These are phyloP conservation scores for Wickerhamomyces mucosus DNA, from an alignment of 805 yeast genomes.

Conservation along the genomic window DNA sequence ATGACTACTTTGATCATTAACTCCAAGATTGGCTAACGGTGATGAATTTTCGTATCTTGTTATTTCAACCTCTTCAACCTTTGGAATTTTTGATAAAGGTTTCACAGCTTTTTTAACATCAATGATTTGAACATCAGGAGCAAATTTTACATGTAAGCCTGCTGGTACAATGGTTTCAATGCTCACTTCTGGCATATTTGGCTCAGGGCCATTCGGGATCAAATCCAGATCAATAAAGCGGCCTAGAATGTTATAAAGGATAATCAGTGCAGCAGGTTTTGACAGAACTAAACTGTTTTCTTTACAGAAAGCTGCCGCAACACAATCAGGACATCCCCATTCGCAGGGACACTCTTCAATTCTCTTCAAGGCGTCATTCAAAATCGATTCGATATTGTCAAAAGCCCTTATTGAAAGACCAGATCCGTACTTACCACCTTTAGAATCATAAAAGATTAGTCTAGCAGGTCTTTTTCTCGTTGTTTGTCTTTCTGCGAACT, in stretches of 20 bases:
- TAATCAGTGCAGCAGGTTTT: slow-evolving; percentile 72
- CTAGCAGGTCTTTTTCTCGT: slow-evolving; percentile 78
- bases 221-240: slow-evolving; percentile 33
- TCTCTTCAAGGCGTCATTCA: slow-evolving; percentile 48
- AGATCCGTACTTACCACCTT: slow-evolving; percentile 72
- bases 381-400: slow-evolving; percentile 60
- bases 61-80: slow-evolving; percentile 7
- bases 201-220: slow-evolving; percentile 65
- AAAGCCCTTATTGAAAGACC: slow-evolving; percentile 77
- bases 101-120: slow-evolving; percentile 26
- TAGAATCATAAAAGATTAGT: slow-evolving; percentile 71
- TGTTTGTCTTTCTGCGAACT: slow-evolving; percentile 71
- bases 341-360: slow-evolving; percentile 60
- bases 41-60: no score
- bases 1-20: no score
- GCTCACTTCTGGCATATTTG: slow-evolving; percentile 55
- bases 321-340: slow-evolving; percentile 70
- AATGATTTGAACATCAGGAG: slow-evolving; percentile 49
- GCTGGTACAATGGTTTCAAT: slow-evolving; percentile 63
- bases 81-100: slow-evolving; percentile 5
- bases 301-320: slow-evolving; percentile 73
- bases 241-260: slow-evolving; percentile 55
- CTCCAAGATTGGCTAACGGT: no score
- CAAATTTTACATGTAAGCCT: slow-evolving; percentile 45
- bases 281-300: slow-evolving; percentile 80